phyloP scores from a whole-genome alignment of 345 rosid genomes.

The Citrus medica region DNA sequence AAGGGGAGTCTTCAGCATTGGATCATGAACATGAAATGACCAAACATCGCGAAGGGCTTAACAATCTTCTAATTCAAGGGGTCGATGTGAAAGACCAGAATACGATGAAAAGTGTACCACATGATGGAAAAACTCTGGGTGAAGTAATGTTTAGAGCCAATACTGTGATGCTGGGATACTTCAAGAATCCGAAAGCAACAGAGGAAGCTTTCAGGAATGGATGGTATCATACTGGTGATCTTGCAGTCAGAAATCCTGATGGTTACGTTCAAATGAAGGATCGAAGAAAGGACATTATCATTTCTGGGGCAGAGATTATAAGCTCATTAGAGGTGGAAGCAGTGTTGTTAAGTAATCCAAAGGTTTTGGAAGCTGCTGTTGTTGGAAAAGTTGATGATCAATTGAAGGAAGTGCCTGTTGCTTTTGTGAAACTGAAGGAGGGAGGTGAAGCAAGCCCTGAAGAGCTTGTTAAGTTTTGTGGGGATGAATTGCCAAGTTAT shows the following conservation, averaged over 20 bases:
- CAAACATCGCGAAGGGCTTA: slow-evolving; percentile 24
- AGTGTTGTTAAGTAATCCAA: slow-evolving; percentile 34
- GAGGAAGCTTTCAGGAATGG: slow-evolving; percentile 47
- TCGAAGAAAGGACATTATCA: slow-evolving; percentile 40
- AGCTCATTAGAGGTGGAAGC: slow-evolving; percentile 52
- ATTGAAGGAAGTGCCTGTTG: slow-evolving; percentile 33
- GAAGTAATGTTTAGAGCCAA: slow-evolving; percentile 57
- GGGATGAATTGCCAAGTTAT: slow-evolving; percentile 14
- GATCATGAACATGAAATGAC: neutral
- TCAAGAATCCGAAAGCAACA: slow-evolving; percentile 40
- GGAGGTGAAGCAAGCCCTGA: slow-evolving; percentile 22
- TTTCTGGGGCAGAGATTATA: slow-evolving; percentile 21
- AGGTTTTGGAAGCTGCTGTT: slow-evolving; percentile 41
- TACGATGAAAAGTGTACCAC: slow-evolving; percentile 44
- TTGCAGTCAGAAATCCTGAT: slow-evolving; percentile 44
- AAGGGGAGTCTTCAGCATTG: neutral
- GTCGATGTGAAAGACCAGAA: slow-evolving; percentile 54
- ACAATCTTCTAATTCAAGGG: slow-evolving; percentile 30
- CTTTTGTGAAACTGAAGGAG: slow-evolving; percentile 46
- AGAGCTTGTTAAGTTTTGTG: slow-evolving; percentile 39
- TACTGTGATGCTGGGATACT: slow-evolving; percentile 58
- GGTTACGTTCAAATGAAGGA: slow-evolving; percentile 61
- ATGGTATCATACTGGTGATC: slow-evolving; percentile 63
- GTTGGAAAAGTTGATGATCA: slow-evolving; percentile 32
- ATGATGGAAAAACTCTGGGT: slow-evolving; percentile 55